Evolutionary conservation across 805 yeast species (phyloP).

Genomic region (Wickerhamia fluorescens): DNA sequence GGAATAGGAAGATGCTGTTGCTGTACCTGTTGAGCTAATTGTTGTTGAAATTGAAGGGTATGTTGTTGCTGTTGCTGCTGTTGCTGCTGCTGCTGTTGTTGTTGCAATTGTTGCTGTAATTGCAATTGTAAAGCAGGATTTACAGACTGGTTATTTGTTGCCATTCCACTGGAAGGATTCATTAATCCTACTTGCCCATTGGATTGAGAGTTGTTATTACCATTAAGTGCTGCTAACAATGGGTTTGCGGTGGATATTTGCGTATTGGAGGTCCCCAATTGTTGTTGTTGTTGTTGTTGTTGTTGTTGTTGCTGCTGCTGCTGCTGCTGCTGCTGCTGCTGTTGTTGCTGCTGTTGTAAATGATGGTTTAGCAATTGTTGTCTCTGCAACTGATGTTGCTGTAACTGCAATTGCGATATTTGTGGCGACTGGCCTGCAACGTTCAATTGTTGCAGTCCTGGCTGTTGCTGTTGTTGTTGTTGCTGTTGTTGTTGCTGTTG

Average conservation of each 20-base stretch:
- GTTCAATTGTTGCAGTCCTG: slow-evolving; percentile 13
- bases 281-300: slow-evolving; percentile 9
- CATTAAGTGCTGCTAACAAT: slow-evolving; percentile 30
- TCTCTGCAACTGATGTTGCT: slow-evolving; percentile 29
- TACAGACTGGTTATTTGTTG: slow-evolving; percentile 11
- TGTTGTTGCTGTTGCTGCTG: slow-evolving; percentile 16
- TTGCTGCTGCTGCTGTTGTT: slow-evolving; percentile 9
- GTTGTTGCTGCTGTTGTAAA: slow-evolving; percentile 24
- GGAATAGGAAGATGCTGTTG: slow-evolving; percentile 10
- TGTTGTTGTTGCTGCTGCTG: slow-evolving; percentile 7
- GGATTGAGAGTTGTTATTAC: slow-evolving; percentile 12
- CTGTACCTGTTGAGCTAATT: slow-evolving; percentile 9
- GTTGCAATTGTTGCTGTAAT: slow-evolving; percentile 13
- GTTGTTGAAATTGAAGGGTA: slow-evolving; percentile 14
- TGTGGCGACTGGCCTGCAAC: slow-evolving; percentile 27
- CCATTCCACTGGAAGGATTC: too few species aligned
- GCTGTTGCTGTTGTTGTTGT: too few species aligned
- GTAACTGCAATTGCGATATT: slow-evolving; percentile 23
- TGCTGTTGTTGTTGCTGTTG: too few species aligned
- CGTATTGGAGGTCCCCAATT: slow-evolving; percentile 10
- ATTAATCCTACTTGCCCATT: slow-evolving; percentile 9
- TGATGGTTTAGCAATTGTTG: slow-evolving; percentile 28
- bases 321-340: slow-evolving; percentile 11
- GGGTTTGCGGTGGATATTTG: slow-evolving; percentile 22
- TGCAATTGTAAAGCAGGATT: slow-evolving; percentile 21